Base-by-base conservation (phyloP, 73 alveolate genomes). In the Paramecium octaurelia region DNA sequence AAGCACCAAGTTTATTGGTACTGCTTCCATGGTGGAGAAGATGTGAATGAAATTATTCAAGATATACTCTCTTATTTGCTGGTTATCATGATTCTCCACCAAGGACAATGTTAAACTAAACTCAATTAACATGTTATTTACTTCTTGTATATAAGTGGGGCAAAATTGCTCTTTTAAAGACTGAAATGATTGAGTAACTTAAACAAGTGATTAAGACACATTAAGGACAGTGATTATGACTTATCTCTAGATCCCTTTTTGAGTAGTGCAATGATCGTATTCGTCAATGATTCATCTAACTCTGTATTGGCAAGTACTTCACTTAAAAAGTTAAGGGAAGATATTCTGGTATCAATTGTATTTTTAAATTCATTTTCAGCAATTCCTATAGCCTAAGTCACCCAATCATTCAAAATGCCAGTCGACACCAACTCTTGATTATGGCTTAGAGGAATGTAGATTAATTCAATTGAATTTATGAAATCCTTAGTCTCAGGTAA, bases 81-180 rank as follows among this genome's bases (percentile, higher is more conserved):
- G 73, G 94, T 98, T 98, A 57, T 94, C 93, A 84, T 98, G 99
- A 90, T 97, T 95, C 73, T 98, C 99, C n/a, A 98, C 97, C 64
- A 98, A 93, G 20, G 97, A 93, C 86, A 98, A 98, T 8, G 98
- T 96, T 77, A 98, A 92, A 14, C 98, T 93, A 92, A 58, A 54
- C 8, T 4, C 10, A 8, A 31, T 27, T 34, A 86, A 48, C 29
- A 24, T 24, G 11, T 24, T 27, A 58, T 48, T 18, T 16, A 57
- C 73, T 60, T 64, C 7, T 96, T 97, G 86, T 95, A 98, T 18
- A 96, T 86, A 7, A 97, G 92, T 9, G 99, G 99, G 6, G 99
- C 99, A 92, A 94, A 97, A 9, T 97, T 90, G 93, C 97, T 97
- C 95, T 98, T 93, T 69, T 98, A 98, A 40, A 90, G 93, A 20